These are phyloP conservation scores for Eragrostis curvula DNA, from an alignment of 176 grass and related monocot genomes.

Conservation along the genomic window DNA sequence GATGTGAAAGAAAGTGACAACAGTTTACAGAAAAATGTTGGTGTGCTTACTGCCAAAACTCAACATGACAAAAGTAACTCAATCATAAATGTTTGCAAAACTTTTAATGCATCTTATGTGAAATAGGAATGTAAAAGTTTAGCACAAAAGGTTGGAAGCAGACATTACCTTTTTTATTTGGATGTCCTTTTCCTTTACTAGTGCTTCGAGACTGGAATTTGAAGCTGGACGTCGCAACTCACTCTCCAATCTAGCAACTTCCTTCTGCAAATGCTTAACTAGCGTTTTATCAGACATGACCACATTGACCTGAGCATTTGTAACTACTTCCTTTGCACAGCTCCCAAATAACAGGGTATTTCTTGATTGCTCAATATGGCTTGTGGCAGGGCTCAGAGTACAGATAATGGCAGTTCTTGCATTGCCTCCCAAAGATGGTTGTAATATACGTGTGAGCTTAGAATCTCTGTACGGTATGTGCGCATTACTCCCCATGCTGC, in stretches of 20 bases:
- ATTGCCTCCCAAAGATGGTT: constrained; percentile 83
- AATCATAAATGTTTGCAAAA: not conserved
- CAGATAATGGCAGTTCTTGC: constrained; percentile 87
- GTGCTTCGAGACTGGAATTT: constrained; percentile 58
- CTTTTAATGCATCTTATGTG: constrained; percentile 12
- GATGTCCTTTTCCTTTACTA: constrained; percentile 72
- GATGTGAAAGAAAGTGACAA: constrained; percentile 19
- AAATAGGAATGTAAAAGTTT: not conserved
- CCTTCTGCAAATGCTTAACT: constrained; percentile 85
- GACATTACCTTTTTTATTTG: constrained; percentile 71
- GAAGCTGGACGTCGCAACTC: constrained; percentile 66
- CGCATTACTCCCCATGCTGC: constrained; percentile 74
- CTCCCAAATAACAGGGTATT: constrained; percentile 84
- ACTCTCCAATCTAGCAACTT: constrained; percentile 84
- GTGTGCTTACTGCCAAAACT: not conserved
- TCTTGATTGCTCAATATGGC: constrained; percentile 79
- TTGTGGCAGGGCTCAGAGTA: constrained; percentile 73
- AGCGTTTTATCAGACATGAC: constrained; percentile 89
- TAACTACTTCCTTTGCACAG: constrained; percentile 84
- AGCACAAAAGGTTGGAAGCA: not conserved
- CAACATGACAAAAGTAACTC: not conserved
- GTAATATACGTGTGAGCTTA: constrained; percentile 85
- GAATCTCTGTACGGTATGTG: constrained; percentile 92
- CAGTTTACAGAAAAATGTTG: not conserved
- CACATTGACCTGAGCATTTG: constrained; percentile 82